Conservation (phyloP, 805 yeast species). For the Sugiyamaella qingdaonensis region DNA sequence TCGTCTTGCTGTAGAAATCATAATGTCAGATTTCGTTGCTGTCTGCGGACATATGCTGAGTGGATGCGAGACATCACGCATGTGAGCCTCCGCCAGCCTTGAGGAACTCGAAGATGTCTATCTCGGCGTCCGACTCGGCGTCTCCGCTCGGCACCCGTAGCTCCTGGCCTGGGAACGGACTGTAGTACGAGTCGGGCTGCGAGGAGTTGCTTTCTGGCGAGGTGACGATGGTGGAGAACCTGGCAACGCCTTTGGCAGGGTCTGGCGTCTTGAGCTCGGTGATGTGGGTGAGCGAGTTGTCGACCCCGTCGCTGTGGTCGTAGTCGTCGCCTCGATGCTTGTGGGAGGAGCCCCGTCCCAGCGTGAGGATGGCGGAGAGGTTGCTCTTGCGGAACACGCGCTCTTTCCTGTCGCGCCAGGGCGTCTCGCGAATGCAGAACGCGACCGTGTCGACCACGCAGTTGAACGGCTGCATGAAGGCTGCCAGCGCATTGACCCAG, state of each 20-base stretch:
- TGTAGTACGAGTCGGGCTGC: background rate
- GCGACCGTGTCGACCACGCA: conserved; percentile 75
- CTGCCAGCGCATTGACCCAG: conserved; percentile 65
- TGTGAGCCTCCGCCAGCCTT: background rate
- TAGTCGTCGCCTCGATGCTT: background rate
- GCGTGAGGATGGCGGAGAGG: background rate
- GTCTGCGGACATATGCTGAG: too few species aligned
- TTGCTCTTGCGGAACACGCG: conserved; percentile 14
- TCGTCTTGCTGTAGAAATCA: too few species aligned
- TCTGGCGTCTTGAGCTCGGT: background rate
- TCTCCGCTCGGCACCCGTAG: background rate
- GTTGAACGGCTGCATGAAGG: conserved; percentile 75
- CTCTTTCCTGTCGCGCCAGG: conserved; percentile 18
- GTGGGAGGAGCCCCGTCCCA: background rate
- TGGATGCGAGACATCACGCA: too few species aligned
- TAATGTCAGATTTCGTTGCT: too few species aligned
- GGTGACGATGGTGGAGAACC: background rate
- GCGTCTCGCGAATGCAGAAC: conserved; percentile 62
- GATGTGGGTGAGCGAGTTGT: conserved; percentile 2
- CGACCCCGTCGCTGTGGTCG: background rate
- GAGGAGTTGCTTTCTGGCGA: background rate
- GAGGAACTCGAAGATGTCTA: conserved; percentile 10
- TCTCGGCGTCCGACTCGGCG: conserved; percentile 7
- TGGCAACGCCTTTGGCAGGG: background rate
- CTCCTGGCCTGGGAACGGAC: conserved; percentile 11